Conservation (phyloP, 495 filamentous ascomycete genomes). For the Neurospora hispaniola region DNA sequence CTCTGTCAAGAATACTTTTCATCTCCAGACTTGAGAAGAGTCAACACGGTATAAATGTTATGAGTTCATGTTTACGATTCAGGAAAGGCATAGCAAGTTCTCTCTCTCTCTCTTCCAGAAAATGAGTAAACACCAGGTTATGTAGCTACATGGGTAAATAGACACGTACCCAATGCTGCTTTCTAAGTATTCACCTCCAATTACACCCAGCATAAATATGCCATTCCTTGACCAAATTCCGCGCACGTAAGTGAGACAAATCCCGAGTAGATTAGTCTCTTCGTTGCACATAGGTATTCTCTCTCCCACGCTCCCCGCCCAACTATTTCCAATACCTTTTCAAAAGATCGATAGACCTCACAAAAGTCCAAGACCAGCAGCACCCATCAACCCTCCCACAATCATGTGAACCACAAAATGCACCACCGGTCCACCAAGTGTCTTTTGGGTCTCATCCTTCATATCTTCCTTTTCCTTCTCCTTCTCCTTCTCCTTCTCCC, state of each 20-base stretch:
- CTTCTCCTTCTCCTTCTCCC: no score
- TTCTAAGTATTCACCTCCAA: neutral
- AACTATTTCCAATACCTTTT: no score
- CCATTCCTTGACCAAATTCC: neutral
- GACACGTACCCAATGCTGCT: neutral
- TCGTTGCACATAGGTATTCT: neutral
- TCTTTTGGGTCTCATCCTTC: neutral
- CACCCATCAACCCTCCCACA: slow-evolving; percentile 10
- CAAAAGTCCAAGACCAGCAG: neutral
- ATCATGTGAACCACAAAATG: slow-evolving; percentile 19
- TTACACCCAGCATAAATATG: neutral
- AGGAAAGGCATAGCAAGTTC: neutral
- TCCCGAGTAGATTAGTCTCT: no score
- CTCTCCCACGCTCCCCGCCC: no score
- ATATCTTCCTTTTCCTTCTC: neutral
- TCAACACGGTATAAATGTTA: neutral
- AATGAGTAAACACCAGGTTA: neutral
- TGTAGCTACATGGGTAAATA: neutral
- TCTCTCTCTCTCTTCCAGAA: neutral
- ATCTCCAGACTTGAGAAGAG: neutral
- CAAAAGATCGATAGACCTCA: neutral
- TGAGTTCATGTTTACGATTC: neutral
- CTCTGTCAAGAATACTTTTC: neutral
- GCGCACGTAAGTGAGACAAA: neutral
- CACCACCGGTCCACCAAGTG: slow-evolving; percentile 20